phyloP scores from a whole-genome alignment of 495 filamentous ascomycete genomes.

The Tuber borchii region DNA sequence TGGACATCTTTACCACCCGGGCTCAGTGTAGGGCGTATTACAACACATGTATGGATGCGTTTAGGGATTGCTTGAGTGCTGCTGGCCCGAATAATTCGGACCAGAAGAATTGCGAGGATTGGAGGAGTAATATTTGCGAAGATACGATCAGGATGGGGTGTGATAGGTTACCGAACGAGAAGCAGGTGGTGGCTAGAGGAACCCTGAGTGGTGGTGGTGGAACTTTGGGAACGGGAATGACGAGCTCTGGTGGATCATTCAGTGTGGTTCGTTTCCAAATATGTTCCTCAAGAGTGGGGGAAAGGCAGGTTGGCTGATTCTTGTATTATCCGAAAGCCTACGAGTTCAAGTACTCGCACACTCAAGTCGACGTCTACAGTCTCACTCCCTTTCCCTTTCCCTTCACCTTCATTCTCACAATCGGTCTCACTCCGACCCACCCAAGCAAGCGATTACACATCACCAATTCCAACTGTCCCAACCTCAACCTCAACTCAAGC shows the following conservation, averaged over 20 bases:
- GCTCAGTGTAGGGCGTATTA: slow-evolving; percentile 20
- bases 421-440: slow-evolving; percentile 77
- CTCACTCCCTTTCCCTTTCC: background rate
- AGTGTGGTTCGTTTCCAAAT: background rate
- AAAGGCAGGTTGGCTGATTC: background rate
- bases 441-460: background rate
- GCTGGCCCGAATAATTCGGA: slow-evolving; percentile 6
- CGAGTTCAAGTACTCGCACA: background rate
- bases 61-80: slow-evolving; percentile 18
- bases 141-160: slow-evolving; percentile 22
- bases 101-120: slow-evolving; percentile 18
- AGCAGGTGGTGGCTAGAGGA: background rate
- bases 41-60: slow-evolving; percentile 25
- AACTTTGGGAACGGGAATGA: background rate
- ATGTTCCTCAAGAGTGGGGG: background rate
- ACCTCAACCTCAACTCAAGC: background rate
- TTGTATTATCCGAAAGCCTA: background rate
- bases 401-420: slow-evolving; percentile 45
- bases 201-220: background rate
- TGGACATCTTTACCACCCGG: slow-evolving; percentile 6
- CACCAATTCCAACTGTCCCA: background rate
- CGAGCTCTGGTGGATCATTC: background rate
- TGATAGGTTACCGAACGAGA: slow-evolving; percentile 20
- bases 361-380: background rate
- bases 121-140: slow-evolving; percentile 24